A percentile compares a stretch with the other conserved stretches of the same genome.
phyloP scores from a whole-genome alignment of 179 eudicot genomes.

The Beta corolliflora region DNA sequence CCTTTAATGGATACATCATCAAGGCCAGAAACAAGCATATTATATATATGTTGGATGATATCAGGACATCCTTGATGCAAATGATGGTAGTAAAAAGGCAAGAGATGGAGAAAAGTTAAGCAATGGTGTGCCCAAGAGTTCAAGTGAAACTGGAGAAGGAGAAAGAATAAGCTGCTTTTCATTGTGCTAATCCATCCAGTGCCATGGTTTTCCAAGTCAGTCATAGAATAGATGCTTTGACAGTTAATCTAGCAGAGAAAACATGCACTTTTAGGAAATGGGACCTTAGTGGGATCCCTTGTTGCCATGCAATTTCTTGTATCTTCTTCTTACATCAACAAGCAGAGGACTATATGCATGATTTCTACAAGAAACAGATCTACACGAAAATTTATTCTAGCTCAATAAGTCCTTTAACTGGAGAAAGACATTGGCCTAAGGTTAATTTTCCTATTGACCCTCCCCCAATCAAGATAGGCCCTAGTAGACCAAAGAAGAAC shows the following conservation, averaged over 20 bases:
- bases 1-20: conserved; percentile 2
- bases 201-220: neutral
- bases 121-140: neutral
- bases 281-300: neutral
- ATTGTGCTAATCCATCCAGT: neutral
- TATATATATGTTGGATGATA: neutral
- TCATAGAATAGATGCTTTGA: neutral
- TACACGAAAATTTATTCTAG: too few species aligned
- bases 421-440: too few species aligned
- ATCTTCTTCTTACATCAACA: neutral
- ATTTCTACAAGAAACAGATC: neutral
- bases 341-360: neutral
- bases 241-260: neutral
- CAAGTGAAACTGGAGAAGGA: neutral
- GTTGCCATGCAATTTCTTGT: neutral
- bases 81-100: neutral
- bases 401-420: neutral
- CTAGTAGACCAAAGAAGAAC: too few species aligned
- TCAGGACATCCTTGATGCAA: neutral
- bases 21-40: neutral
- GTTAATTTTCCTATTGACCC: too few species aligned
- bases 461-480: too few species aligned
- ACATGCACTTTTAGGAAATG: neutral
- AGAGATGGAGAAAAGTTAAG: too few species aligned
- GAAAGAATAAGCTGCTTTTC: neutral